Conservation (phyloP, 2,329 filamentous ascomycete genomes). For the Talaromyces islandicus region DNA sequence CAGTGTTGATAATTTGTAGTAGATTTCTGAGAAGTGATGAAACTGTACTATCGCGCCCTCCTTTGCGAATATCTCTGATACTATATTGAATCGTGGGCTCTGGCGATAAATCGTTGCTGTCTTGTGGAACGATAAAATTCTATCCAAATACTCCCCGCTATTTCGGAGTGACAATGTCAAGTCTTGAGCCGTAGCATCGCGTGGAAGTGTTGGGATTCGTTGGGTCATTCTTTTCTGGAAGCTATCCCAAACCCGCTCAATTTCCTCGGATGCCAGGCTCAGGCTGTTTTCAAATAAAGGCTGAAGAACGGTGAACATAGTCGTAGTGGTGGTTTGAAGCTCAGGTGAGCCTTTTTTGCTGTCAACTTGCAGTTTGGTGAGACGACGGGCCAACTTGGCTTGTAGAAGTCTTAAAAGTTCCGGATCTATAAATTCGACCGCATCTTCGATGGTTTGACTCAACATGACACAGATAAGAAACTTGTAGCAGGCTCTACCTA, state of each 20-base stretch:
- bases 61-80: neutral
- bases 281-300: neutral
- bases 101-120: neutral
- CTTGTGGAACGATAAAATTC: neutral
- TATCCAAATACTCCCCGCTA: neutral
- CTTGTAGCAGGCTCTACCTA: constrained; percentile 52
- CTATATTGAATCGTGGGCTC: neutral
- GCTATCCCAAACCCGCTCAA: constrained; percentile 31
- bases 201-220: neutral
- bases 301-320: neutral
- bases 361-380: constrained; percentile 52
- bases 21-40: neutral
- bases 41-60: neutral
- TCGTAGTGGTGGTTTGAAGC: neutral
- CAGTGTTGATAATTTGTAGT: neutral
- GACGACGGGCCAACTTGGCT: constrained; percentile 51
- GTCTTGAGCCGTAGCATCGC: neutral
- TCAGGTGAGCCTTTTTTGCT: constrained; percentile 7
- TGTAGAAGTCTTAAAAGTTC: constrained; percentile 39
- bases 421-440: constrained; percentile 13
- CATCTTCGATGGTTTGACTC: constrained; percentile 41
- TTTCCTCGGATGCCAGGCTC: neutral
- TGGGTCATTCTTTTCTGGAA: constrained; percentile 35
- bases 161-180: neutral
- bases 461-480: constrained; percentile 49